phyloP scores from a whole-genome alignment of 2,329 filamentous ascomycete species.

The Chrysosporium queenslandicum region DNA sequence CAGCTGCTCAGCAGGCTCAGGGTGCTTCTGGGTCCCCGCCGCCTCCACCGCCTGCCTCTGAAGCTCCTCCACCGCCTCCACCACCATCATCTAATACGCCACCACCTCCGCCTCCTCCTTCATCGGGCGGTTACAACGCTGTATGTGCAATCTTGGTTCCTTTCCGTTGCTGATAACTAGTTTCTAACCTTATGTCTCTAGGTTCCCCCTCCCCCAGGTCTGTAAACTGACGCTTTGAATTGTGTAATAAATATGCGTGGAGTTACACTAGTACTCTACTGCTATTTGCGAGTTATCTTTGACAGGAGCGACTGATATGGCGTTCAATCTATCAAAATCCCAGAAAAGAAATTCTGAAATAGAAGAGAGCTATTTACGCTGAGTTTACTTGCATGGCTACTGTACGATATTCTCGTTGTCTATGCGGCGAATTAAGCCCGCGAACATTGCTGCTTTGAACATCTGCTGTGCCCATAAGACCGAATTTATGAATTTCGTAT shows the following conservation, averaged over 20 bases:
- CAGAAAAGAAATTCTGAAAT: not conserved
- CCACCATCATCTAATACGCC: slow-evolving; percentile 55
- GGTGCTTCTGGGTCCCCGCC: slow-evolving; percentile 30
- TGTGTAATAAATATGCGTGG: not conserved
- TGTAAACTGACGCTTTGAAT: slow-evolving; percentile 25
- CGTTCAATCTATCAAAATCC: not conserved
- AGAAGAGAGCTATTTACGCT: not conserved
- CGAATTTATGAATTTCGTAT: not conserved
- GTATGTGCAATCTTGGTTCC: slow-evolving; percentile 36
- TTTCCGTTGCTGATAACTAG: not conserved
- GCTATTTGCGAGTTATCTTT: not conserved
- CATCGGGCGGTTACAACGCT: slow-evolving; percentile 53
- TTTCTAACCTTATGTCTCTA: slow-evolving; percentile 19
- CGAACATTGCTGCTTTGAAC: not conserved
- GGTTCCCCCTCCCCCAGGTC: slow-evolving; percentile 45
- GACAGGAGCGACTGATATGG: not conserved
- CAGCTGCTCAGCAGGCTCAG: slow-evolving; percentile 42
- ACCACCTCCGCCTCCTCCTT: slow-evolving; percentile 50
- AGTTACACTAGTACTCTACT: not conserved
- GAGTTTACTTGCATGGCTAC: not conserved
- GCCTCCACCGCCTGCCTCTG: slow-evolving; percentile 35
- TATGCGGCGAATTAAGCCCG: not conserved
- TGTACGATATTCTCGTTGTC: slow-evolving; percentile 3
- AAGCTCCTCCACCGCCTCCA: slow-evolving; percentile 45
- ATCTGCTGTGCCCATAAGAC: not conserved